Conservation (phyloP, 1,139 yeast species). For the Sugiyamaella sp. region DNA sequence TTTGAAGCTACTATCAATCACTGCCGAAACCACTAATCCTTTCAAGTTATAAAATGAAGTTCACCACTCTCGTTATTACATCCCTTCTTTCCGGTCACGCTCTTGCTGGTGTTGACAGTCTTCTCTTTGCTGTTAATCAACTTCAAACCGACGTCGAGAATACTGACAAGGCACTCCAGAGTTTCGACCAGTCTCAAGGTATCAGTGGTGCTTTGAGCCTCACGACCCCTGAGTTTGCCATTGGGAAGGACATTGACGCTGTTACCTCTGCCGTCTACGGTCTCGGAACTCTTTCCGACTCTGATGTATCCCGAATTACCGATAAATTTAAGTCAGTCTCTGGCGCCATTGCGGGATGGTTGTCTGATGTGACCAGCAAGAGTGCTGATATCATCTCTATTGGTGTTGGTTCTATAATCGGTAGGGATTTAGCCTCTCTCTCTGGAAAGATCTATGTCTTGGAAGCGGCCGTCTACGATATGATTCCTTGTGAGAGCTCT, state of each 20-base stretch:
- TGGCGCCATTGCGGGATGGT: conserved; percentile 23
- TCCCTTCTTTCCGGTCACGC: conserved; percentile 7
- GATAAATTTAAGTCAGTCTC: conserved; percentile 21
- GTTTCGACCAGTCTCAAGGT: conserved; percentile 27
- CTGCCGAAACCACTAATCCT: background rate
- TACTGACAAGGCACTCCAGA: conserved; percentile 21
- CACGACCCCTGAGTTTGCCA: conserved; percentile 16
- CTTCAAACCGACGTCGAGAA: conserved; percentile 23
- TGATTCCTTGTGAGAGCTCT: conserved; percentile 20
- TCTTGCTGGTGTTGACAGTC: conserved; percentile 20
- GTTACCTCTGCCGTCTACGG: conserved; percentile 21
- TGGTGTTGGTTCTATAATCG: conserved; percentile 31
- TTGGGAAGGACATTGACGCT: conserved; percentile 20
- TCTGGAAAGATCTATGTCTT: conserved; percentile 23
- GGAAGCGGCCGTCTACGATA: conserved; percentile 23
- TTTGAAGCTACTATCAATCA: too few relatives aligned
- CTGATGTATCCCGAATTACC: conserved; percentile 18
- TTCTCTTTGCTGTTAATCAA: conserved; percentile 18
- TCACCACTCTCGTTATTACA: conserved; percentile 15
- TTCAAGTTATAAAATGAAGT: conserved; percentile 9
- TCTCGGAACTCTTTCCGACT: conserved; percentile 16
- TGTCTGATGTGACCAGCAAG: conserved; percentile 28
- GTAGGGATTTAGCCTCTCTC: conserved; percentile 25
- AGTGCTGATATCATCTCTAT: conserved; percentile 30
- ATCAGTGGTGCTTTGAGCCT: conserved; percentile 32